Evolutionary conservation across 2,329 filamentous ascomycete genomes (phyloP).

Genomic region (Nothophaeocryptopus gaeumannii): DNA sequence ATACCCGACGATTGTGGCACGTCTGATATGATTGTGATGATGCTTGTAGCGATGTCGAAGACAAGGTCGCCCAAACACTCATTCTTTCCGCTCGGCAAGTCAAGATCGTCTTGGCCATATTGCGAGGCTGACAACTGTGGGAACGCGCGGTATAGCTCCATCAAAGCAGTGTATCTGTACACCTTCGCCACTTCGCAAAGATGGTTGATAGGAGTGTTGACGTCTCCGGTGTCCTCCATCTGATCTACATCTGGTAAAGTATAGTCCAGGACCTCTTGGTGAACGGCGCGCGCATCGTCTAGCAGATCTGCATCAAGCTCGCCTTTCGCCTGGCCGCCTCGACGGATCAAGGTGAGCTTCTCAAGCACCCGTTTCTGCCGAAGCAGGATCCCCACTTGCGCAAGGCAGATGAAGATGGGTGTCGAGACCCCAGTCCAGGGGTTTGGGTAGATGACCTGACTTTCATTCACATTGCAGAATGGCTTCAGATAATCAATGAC

Average conservation of each 20-base stretch:
- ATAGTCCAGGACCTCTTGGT: constrained; percentile 6
- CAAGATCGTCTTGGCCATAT: neutral
- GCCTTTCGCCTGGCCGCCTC: neutral
- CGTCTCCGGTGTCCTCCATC: constrained; percentile 16
- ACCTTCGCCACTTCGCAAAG: constrained; percentile 14
- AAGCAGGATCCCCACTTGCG: constrained; percentile 12
- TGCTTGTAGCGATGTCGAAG: constrained; percentile 11
- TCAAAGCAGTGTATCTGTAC: constrained; percentile 10
- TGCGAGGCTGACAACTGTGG: neutral
- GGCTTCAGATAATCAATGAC: constrained; percentile 8
- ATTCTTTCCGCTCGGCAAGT: neutral
- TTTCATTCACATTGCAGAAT: constrained; percentile 7
- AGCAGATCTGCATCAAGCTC: constrained; percentile 2
- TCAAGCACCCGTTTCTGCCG: constrained; percentile 11
- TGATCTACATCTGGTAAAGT: neutral
- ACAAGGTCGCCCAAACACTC: neutral
- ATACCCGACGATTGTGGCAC: constrained; percentile 9
- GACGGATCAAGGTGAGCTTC: constrained; percentile 2
- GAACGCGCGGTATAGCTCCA: constrained; percentile 17
- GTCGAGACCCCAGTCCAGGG: constrained; percentile 17
- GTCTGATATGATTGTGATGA: constrained; percentile 12
- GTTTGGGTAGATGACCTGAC: constrained; percentile 13
- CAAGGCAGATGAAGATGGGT: constrained; percentile 13
- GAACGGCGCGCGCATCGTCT: constrained; percentile 5
- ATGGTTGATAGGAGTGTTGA: constrained; percentile 11